Evolutionary conservation across 139 green algal species (phyloP).

Genomic region (Penium margaritaceum): DNA sequence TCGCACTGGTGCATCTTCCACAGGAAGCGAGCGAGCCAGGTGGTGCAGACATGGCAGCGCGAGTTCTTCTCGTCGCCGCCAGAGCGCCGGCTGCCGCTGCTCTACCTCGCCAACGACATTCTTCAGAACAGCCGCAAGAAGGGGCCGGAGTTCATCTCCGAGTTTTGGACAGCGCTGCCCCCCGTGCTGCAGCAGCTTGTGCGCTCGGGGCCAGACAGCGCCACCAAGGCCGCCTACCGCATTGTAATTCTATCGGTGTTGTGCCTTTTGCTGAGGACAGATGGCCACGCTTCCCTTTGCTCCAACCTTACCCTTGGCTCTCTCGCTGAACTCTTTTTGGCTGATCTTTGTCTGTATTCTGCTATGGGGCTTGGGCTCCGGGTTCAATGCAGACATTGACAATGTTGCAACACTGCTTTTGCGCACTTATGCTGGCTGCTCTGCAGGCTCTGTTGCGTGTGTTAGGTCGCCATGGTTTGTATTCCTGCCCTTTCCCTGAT

Average conservation of each 20-base stretch:
- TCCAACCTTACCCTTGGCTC: background rate
- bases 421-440: too few species aligned
- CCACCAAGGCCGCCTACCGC: background rate
- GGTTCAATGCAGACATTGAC: too few species aligned
- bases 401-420: too few species aligned
- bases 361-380: too few species aligned
- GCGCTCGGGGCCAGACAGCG: background rate
- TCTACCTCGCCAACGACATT: conserved; percentile 74
- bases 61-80: conserved; percentile 17
- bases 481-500: too few species aligned
- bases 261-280: too few species aligned
- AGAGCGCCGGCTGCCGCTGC: conserved; percentile 50
- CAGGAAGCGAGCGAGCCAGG: conserved; percentile 21
- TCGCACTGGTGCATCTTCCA: conserved; percentile 47
- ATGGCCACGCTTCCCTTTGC: too few species aligned
- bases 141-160: conserved; percentile 61
- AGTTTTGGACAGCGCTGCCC: conserved; percentile 60
- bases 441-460: too few species aligned
- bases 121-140: conserved; percentile 68
- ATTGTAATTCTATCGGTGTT: too few species aligned
- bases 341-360: background rate
- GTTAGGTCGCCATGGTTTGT: too few species aligned
- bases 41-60: conserved; percentile 35
- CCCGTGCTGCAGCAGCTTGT: conserved; percentile 12
- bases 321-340: background rate